Evolutionary conservation across 441 rosid species (phyloP).

Genomic region (Croton setiger): DNA sequence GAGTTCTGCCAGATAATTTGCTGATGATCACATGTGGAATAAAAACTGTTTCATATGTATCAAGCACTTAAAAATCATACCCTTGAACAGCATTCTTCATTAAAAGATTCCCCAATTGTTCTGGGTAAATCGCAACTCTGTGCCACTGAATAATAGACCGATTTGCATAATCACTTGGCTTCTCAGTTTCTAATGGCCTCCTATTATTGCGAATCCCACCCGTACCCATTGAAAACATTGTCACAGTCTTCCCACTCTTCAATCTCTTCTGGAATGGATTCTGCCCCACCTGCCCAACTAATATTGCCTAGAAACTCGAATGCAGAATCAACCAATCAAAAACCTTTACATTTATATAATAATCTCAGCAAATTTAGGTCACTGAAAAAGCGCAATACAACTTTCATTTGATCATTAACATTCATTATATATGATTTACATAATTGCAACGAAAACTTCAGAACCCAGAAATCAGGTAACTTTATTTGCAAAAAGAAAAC

Average conservation of each 20-base stretch:
- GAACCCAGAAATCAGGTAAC: background rate
- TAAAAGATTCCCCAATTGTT: conserved; percentile 48
- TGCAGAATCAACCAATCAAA: conserved; percentile 10
- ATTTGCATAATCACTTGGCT: conserved; percentile 70
- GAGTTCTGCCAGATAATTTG: background rate
- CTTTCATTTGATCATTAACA: background rate
- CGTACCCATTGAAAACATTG: conserved; percentile 68
- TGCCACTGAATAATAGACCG: conserved; percentile 83
- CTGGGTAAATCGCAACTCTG: conserved; percentile 69
- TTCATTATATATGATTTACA: background rate
- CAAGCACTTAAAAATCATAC: conserved; percentile 37
- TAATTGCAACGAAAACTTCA: background rate
- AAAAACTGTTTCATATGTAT: background rate
- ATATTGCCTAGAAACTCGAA: conserved; percentile 52
- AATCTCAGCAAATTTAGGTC: background rate
- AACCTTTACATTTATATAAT: background rate
- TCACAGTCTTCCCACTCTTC: conserved; percentile 52
- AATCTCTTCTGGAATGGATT: conserved; percentile 74
- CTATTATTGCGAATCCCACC: conserved; percentile 83
- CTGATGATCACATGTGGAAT: background rate
- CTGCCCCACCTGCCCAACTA: conserved; percentile 90
- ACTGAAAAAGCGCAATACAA: background rate
- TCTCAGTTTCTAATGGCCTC: conserved; percentile 68
- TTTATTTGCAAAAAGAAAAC: background rate
- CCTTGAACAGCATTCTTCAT: conserved; percentile 66